Evolutionary conservation across 2,329 filamentous ascomycete genomes (phyloP).

Genomic region (Endocalyx cinctus): DNA sequence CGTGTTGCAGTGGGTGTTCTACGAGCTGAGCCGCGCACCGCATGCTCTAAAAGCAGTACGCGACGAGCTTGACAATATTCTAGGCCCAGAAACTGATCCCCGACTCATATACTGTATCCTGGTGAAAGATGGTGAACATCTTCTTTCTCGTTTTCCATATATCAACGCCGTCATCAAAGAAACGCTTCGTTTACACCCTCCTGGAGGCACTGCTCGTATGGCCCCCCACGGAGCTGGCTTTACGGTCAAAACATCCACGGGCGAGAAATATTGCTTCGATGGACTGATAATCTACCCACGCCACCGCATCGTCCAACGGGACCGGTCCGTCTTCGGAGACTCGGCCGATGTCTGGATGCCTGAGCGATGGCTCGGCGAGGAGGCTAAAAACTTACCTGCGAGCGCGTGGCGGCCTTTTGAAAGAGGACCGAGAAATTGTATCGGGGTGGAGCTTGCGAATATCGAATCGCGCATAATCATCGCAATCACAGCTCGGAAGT

Average conservation of each 20-base stretch:
- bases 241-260: constrained; percentile 23
- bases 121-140: constrained; percentile 23
- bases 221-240: constrained; percentile 22
- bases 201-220: constrained; percentile 27
- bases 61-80: constrained; percentile 31
- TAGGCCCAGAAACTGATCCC: constrained; percentile 26
- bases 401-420: background rate
- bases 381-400: background rate
- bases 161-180: constrained; percentile 36
- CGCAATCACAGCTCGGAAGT: background rate
- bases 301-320: constrained; percentile 29
- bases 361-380: background rate
- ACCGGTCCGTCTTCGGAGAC: constrained; percentile 10
- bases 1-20: constrained; percentile 32
- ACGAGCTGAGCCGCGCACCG: constrained; percentile 31
- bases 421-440: background rate
- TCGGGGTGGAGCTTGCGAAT: background rate
- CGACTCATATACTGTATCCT: constrained; percentile 20
- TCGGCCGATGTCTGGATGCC: background rate
- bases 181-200: constrained; percentile 29
- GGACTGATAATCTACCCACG: constrained; percentile 33
- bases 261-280: constrained; percentile 27
- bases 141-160: constrained; percentile 29
- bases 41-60: constrained; percentile 25
- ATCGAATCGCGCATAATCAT: background rate